Evolutionary conservation across 257 asterid species (phyloP).

Genomic region (Verbascum thapsus): DNA sequence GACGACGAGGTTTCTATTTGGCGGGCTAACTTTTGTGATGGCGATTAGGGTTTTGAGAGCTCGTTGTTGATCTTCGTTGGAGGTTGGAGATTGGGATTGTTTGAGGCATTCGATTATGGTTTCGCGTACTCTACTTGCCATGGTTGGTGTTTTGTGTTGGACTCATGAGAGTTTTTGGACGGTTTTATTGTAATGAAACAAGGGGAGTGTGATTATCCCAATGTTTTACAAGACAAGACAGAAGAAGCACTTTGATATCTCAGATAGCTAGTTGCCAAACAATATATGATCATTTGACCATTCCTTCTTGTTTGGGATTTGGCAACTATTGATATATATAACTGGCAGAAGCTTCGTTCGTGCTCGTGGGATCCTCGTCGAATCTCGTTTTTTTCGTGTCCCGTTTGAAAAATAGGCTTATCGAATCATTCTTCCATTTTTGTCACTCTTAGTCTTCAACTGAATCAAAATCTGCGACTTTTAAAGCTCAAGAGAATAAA

Average conservation of each 20-base stretch:
- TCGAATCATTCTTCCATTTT: too few species aligned
- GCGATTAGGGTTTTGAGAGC: constrained; percentile 59
- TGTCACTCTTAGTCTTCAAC: too few species aligned
- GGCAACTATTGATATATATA: too few species aligned
- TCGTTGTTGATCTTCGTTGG: constrained; percentile 36
- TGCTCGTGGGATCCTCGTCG: too few species aligned
- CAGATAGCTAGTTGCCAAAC: not conserved
- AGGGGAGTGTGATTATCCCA: not conserved
- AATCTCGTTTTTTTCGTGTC: too few species aligned
- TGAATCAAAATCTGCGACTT: too few species aligned
- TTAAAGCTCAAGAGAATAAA: too few species aligned
- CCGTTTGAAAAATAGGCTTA: too few species aligned
- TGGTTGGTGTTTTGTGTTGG: constrained; percentile 9
- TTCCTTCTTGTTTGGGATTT: too few species aligned
- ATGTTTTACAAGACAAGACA: constrained; percentile 1
- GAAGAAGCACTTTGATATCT: not conserved
- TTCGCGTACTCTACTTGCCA: constrained; percentile 43
- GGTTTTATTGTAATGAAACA: constrained; percentile 4
- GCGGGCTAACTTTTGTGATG: constrained; percentile 74
- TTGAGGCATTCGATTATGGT: constrained; percentile 52
- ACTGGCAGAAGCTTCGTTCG: too few species aligned
- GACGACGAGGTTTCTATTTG: constrained; percentile 59
- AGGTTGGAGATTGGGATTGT: constrained; percentile 40
- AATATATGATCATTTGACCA: not conserved
- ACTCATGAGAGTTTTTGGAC: not conserved